These are phyloP conservation scores for Panicum miliaceum DNA, from an alignment of 176 grass and related monocot species.

Conservation along the genomic window DNA sequence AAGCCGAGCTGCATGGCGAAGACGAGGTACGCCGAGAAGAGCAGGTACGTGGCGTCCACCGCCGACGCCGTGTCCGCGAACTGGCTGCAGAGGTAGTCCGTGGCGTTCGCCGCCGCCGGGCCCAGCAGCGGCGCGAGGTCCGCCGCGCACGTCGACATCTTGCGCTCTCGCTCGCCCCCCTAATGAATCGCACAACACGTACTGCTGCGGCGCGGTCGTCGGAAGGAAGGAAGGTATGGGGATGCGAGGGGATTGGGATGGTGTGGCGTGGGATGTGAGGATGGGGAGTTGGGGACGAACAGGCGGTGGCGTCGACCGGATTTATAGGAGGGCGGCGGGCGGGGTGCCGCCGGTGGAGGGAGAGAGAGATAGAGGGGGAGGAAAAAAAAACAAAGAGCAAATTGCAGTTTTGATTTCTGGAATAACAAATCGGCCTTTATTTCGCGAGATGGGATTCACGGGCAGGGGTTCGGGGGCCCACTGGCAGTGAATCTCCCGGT, in stretches of 20 bases:
- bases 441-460: neutral
- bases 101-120: conserved; percentile 65
- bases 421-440: neutral
- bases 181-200: neutral
- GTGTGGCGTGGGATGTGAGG: conserved; percentile 19
- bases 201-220: too few species aligned
- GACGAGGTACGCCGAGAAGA: conserved; percentile 96
- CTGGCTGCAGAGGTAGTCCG: conserved; percentile 61
- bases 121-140: conserved; percentile 70
- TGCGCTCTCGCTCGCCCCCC: neutral
- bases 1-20: conserved; percentile 98
- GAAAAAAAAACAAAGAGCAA: neutral
- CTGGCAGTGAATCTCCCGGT: conserved; percentile 43
- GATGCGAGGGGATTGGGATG: neutral
- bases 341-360: too few species aligned
- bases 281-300: conserved; percentile 16
- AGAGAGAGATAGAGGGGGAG: too few species aligned
- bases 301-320: conserved; percentile 21
- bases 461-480: neutral
- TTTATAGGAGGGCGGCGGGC: conserved; percentile 27
- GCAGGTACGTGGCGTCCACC: conserved; percentile 91
- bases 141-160: conserved; percentile 77
- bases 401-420: neutral
- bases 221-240: neutral
- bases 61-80: conserved; percentile 74